Base-by-base conservation (phyloP, 2,329 filamentous ascomycete species). In the Ophiostoma himal-ulmi region DNA sequence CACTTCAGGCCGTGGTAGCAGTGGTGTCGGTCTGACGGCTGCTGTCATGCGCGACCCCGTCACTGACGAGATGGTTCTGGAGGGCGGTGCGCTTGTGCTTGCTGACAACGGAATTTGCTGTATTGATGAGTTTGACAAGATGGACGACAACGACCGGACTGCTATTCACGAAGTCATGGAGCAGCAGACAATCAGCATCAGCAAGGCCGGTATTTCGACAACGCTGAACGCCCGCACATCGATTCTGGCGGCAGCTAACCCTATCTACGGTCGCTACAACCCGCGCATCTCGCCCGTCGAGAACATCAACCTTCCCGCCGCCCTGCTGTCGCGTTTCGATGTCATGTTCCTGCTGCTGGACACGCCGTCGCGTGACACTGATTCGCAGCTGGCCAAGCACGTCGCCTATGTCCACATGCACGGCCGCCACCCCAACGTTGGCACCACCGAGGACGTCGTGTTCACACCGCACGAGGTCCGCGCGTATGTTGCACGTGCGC, bases 281-380 rank as follows among this genome's bases (percentile, higher is more conserved):
- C 95, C 95, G 70, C 92, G 93, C 73, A 91, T 99, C 76, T 97
- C 94, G 0, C 95, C 95, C 0, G 94, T 99, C 36, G 95, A 99
- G 80, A 99, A 99, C 81, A 99, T 99, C 82, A 99, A 99, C 80
- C 89, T 99, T 57, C 95, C 95, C n/a, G 95, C 95, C 22, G 95
- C 95, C 26, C 88, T 99, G 26, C 87, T 99, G 70, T 97, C 94
- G 72, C 92, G 95, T 87, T 99, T 99, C 81, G 95, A 99, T 79
- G 86, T 99, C 75, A 87, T 99, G 75, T 99, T 98, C 85, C 85
- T 99, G 66, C 94, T 99, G 76, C 90, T 99, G 71, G 95, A 99
- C 82, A 97, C 93, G 52, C 94, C 95, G 2, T 90, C 89, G 22
- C 91, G 93, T 73, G 95, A 99, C 75, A 86, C 88, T 0, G 95